These are phyloP conservation scores for Trichoderma aggressivum DNA, from an alignment of 2,329 filamentous ascomycete genomes.

Conservation along the genomic window DNA sequence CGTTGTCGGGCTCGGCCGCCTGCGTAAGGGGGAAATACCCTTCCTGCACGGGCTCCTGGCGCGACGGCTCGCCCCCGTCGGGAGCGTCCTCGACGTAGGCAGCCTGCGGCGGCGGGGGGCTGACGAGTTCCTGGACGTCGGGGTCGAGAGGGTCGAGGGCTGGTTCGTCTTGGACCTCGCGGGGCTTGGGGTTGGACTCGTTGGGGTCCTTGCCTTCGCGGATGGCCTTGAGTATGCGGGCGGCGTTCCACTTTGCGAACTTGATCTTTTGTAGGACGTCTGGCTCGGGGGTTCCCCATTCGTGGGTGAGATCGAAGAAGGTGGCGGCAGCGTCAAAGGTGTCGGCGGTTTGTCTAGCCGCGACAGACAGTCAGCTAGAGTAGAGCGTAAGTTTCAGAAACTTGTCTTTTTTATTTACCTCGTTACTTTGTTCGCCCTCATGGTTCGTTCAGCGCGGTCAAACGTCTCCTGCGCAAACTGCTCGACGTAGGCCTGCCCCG, in stretches of 20 bases:
- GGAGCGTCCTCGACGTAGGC: slow-evolving; percentile 53
- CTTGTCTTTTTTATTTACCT: slow-evolving; percentile 50
- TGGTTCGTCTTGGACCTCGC: slow-evolving; percentile 31
- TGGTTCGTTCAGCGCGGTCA: slow-evolving; percentile 74
- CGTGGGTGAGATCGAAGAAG: slow-evolving; percentile 81
- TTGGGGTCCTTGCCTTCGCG: slow-evolving; percentile 92
- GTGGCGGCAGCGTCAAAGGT: slow-evolving; percentile 91
- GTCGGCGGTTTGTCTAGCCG: slow-evolving; percentile 78
- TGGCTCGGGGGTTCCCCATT: slow-evolving; percentile 74
- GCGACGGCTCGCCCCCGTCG: slow-evolving; percentile 39
- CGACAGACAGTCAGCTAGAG: neutral
- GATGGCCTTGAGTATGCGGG: slow-evolving; percentile 85
- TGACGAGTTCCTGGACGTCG: slow-evolving; percentile 30
- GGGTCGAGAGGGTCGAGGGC: slow-evolving; percentile 37
- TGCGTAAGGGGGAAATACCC: slow-evolving; percentile 34
- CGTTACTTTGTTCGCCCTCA: slow-evolving; percentile 79
- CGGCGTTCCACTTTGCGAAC: slow-evolving; percentile 93
- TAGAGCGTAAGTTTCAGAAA: neutral
- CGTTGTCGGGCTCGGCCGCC: slow-evolving; percentile 17
- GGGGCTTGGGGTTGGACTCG: slow-evolving; percentile 72
- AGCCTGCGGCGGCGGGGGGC: slow-evolving; percentile 39
- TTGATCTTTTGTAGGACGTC: slow-evolving; percentile 86
- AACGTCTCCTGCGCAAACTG: slow-evolving; percentile 91
- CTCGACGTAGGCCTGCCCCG: slow-evolving; percentile 88
- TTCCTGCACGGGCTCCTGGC: slow-evolving; percentile 28